Evolutionary conservation across 305 asterid species (phyloP), one percentile per base, ranked within the genome.

Genomic region (Lippia alba): DNA sequence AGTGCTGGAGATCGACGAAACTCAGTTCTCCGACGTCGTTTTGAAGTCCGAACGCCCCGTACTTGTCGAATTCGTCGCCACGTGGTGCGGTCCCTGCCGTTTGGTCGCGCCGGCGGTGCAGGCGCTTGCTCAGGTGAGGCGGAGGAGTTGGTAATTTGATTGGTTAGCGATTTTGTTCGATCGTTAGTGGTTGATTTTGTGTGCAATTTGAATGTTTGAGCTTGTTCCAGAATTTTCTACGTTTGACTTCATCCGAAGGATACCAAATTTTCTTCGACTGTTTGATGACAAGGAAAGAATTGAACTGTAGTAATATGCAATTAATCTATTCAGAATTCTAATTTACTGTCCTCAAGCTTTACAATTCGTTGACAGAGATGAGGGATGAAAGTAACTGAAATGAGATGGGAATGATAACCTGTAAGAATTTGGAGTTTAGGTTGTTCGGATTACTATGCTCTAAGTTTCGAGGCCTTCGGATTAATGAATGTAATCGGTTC

Each of bases 51-150:
- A 85, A 32, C 86, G 79, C 66, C 96, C 97, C 6, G 97, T 91
- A 34, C 95, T 91, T 8, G 96, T 89, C n/a, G 97, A 91, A 83
- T 91, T 91, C 74, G 88, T 89, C 14, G 97, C 97, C 65, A 81
- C 88, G 24, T 91, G 97, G 97, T 91, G 97, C 78, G 96, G 97
- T 39, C 96, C 96, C 58, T 91, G 97, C 84, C 97, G 97, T 57
- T 79, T 91, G 86, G 87, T 91, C 30, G 86, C 89, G 64, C 92
- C 96, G 0, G 89, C 94, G 51, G 74, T 91, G 71, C 85, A 86
- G 74, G 66, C 87, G 19, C 80, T 91, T 54, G 93, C 97, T 64
- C 82, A 89, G 95, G 97, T 89, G 55, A 51, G 70, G 33, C 32
- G 62, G 46, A 44, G 12, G 6, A 4, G 49, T 61, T 44, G 9